Evolutionary conservation across 208 protist species (phyloP), one percentile per base, ranked within the genome.

Genomic region (Trypanosoma boissoni): DNA sequence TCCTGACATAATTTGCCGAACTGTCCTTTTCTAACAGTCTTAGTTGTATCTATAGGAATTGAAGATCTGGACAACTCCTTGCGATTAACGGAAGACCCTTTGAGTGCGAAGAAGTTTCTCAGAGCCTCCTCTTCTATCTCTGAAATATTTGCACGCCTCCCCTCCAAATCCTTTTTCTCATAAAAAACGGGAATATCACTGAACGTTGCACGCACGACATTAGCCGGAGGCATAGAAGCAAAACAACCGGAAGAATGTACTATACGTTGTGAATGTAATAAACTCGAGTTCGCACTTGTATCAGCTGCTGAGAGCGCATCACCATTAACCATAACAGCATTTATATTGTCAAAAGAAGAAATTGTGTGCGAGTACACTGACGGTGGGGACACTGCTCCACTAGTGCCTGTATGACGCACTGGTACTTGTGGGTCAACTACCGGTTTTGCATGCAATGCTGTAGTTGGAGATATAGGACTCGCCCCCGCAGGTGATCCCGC

Each of bases 111-210:
- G 46, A 45, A 92, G 57, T 43, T 80, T 65, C 54, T 64, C 59
- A 92, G 65, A 56, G 69, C 64, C 36, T 72, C 49, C 63, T 70
- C 58, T 63, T 90, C 82, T 27, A 69, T 68, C 21, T 32, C 51
- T 32, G 63, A 39, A 10, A 44, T 18, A 28, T 60, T 64, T 10
- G 60, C 58, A 51, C 66, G 67, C 23, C 75, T 34, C 37, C 86
- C 86, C 21, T 77, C 70, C 18, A 71, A 87, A 48, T 83, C 73
- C 26, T 64, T 73, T 36, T 68, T 77, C 14, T 71, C 78, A 72
- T 92, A 92, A 58, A 92, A 92, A 42, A 70, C 49, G 4, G 86
- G 86, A n/a, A 92, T 86, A 26, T 92, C 86, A 26, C 46, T 48
- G 6, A 81, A 37, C 9, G 86, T 80, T 3, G 85, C 85, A 34